Evolutionary conservation across 305 asterid genomes (phyloP).

Genomic region (Lippia alba): DNA sequence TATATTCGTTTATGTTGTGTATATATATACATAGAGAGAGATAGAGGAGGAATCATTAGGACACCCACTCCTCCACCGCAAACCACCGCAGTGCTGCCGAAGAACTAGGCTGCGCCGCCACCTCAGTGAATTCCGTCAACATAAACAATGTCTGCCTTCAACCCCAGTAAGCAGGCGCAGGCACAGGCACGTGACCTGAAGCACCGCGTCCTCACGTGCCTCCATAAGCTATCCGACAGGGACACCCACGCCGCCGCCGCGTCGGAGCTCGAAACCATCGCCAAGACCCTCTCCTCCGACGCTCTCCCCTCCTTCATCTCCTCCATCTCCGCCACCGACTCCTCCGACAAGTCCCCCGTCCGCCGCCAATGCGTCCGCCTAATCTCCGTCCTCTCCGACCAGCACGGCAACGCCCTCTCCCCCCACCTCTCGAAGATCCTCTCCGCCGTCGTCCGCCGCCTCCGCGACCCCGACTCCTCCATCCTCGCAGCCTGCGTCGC

Average conservation of each 20-base stretch:
- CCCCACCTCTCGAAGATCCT: slow-evolving; percentile 70
- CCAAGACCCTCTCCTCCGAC: slow-evolving; percentile 54
- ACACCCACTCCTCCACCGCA: slow-evolving; percentile 22
- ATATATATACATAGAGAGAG: slow-evolving; percentile 4
- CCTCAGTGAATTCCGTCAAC: neutral
- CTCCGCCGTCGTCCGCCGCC: slow-evolving; percentile 70
- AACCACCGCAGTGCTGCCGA: slow-evolving; percentile 53
- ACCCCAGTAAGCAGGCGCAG: slow-evolving; percentile 48
- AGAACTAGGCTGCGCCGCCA: slow-evolving; percentile 48
- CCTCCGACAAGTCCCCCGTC: slow-evolving; percentile 73
- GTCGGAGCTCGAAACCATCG: slow-evolving; percentile 66
- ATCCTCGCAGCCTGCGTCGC: slow-evolving; percentile 71
- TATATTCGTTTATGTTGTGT: neutral
- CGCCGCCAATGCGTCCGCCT: slow-evolving; percentile 74
- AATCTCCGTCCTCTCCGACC: slow-evolving; percentile 60
- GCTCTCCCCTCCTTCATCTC: slow-evolving; percentile 62
- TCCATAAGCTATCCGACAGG: slow-evolving; percentile 82
- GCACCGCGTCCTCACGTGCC: slow-evolving; percentile 73
- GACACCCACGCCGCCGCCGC: slow-evolving; percentile 81
- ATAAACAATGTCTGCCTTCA: slow-evolving; percentile 45
- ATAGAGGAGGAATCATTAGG: neutral
- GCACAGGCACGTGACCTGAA: slow-evolving; percentile 67
- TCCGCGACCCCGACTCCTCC: slow-evolving; percentile 77
- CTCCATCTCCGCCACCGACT: slow-evolving; percentile 66
- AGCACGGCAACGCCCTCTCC: slow-evolving; percentile 64